phyloP scores from a whole-genome alignment of 2,329 filamentous ascomycete species.

The Colletotrichum agaves region DNA sequence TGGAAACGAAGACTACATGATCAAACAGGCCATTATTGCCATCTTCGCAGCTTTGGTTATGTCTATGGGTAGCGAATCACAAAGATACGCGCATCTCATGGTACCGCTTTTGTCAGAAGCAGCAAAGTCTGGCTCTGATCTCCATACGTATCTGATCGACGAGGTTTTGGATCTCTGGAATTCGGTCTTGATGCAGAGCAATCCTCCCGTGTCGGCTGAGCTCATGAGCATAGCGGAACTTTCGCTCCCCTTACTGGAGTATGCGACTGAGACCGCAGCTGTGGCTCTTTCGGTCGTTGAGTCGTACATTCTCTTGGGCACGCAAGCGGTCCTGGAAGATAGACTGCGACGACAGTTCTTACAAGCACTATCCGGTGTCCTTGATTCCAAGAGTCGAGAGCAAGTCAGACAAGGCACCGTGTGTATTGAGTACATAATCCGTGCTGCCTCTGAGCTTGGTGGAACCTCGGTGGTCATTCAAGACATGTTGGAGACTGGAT shows the following conservation, averaged over 20 bases:
- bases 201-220: slow-evolving; percentile 68
- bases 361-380: slow-evolving; percentile 59
- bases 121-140: slow-evolving; percentile 78
- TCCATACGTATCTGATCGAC: slow-evolving; percentile 86
- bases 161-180: slow-evolving; percentile 93
- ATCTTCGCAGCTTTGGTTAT: slow-evolving; percentile 87
- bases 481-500: slow-evolving; percentile 72
- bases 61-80: slow-evolving; percentile 82
- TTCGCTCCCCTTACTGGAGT: slow-evolving; percentile 73
- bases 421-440: slow-evolving; percentile 73
- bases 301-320: slow-evolving; percentile 76
- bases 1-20: slow-evolving; percentile 82
- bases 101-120: slow-evolving; percentile 85
- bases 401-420: slow-evolving; percentile 67
- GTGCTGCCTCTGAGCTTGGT: slow-evolving; percentile 70
- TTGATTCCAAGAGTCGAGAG: slow-evolving; percentile 66
- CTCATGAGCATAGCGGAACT: slow-evolving; percentile 72
- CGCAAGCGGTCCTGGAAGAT: slow-evolving; percentile 72
- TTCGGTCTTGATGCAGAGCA: slow-evolving; percentile 75
- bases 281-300: slow-evolving; percentile 73
- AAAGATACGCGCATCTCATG: slow-evolving; percentile 82
- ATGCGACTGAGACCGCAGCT: slow-evolving; percentile 71
- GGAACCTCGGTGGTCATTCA: slow-evolving; percentile 70
- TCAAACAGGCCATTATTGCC: slow-evolving; percentile 92
- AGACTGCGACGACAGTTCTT: slow-evolving; percentile 62